A percentile compares a stretch with the other conserved stretches of the same genome.
Evolutionary conservation across 1,139 yeast species (phyloP).

Genomic region (Kodamaea ohmeri): DNA sequence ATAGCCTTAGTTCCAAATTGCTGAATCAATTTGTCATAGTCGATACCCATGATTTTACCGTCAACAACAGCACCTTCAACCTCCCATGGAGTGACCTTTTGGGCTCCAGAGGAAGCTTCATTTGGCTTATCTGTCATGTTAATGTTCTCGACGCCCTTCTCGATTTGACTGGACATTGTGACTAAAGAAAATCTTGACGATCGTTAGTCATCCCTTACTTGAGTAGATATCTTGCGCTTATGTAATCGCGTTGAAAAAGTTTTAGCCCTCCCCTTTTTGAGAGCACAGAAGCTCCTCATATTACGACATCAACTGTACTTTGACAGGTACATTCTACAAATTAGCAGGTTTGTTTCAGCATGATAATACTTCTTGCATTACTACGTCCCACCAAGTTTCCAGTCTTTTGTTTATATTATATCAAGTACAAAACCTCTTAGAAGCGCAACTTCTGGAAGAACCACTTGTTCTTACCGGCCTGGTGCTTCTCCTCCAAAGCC

Average conservation of each 20-base stretch:
- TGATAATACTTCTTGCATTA: too few species aligned
- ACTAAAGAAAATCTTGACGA: background rate
- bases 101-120: conserved; percentile 42
- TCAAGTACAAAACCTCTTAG: conserved; percentile 38
- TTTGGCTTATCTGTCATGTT: conserved; percentile 14
- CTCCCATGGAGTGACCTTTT: conserved; percentile 81
- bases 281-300: too few species aligned
- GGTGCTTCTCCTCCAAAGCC: conserved; percentile 99
- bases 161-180: conserved; percentile 10
- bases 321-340: too few species aligned
- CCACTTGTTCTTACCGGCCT: conserved; percentile 99
- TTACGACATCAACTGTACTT: too few species aligned
- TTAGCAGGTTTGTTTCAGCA: too few species aligned
- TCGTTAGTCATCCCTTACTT: conserved; percentile 3
- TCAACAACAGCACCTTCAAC: conserved; percentile 98
- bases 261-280: background rate
- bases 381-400: conserved; percentile 4
- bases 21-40: conserved; percentile 79
- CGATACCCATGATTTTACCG: conserved; percentile 85
- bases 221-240: background rate
- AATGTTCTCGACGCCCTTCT: conserved; percentile 26
- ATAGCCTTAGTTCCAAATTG: conserved; percentile 86
- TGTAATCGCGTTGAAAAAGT: background rate
- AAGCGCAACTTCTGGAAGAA: conserved; percentile 98
- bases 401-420: conserved; percentile 18